A percentile compares a stretch with the other conserved stretches of the same genome.
phyloP scores from a whole-genome alignment of 768 basidiomycete species.

The Suillus cothurnatus region DNA sequence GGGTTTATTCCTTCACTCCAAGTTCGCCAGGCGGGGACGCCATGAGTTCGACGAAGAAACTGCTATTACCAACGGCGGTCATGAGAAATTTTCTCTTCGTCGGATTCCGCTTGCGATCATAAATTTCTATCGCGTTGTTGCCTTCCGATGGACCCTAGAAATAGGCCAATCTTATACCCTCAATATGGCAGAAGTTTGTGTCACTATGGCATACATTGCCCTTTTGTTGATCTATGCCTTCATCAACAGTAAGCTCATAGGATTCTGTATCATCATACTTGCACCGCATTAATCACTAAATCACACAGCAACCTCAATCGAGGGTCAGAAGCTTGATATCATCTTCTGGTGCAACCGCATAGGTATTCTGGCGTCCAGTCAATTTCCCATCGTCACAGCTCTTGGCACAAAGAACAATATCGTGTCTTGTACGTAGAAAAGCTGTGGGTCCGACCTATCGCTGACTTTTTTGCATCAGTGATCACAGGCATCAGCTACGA shows the following conservation, averaged over 20 bases:
- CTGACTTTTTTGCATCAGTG: conserved; percentile 15
- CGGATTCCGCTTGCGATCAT: conserved; percentile 40
- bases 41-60: conserved; percentile 21
- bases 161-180: conserved; percentile 42
- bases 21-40: conserved; percentile 12
- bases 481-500: conserved; percentile 32
- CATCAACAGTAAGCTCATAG: conserved; percentile 42
- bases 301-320: conserved; percentile 7
- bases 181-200: conserved; percentile 45
- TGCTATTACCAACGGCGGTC: conserved; percentile 11
- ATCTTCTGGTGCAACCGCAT: conserved; percentile 33
- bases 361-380: conserved; percentile 34
- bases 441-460: too few species aligned
- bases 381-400: conserved; percentile 46
- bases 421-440: conserved; percentile 35
- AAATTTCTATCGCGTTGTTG: conserved; percentile 48
- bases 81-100: conserved; percentile 39
- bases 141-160: conserved; percentile 51
- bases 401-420: conserved; percentile 54
- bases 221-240: conserved; percentile 48
- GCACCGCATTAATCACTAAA: background rate
- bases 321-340: conserved; percentile 15
- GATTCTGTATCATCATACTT: conserved; percentile 1
- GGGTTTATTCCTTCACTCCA: conserved; percentile 27
- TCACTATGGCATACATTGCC: conserved; percentile 48